Evolutionary conservation across 345 rosid genomes (phyloP).

Genomic region (Orychophragmus violaceus): DNA sequence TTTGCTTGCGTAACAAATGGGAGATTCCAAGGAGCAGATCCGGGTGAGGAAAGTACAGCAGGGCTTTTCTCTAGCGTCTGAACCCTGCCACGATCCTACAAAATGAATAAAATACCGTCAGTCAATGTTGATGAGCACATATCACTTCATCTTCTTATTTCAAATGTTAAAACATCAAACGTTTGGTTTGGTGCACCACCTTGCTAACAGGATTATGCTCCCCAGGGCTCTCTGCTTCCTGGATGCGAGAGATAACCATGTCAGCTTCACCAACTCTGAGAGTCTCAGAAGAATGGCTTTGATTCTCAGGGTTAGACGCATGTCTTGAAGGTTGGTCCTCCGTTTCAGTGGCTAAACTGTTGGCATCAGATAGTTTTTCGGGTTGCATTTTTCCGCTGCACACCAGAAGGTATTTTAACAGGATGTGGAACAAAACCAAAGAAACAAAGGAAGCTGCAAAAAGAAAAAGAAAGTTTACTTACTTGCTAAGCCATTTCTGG

Average conservation of each 20-base stretch:
- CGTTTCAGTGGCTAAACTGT: slow-evolving; percentile 39
- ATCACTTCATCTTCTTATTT: background rate
- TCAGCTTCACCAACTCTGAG: slow-evolving; percentile 42
- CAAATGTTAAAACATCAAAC: slow-evolving; percentile 25
- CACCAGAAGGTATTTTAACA: slow-evolving; percentile 10
- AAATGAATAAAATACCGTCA: background rate
- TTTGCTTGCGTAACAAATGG: slow-evolving; percentile 35
- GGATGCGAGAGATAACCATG: slow-evolving; percentile 34
- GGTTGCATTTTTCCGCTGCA: slow-evolving; percentile 49
- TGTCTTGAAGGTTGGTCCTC: slow-evolving; percentile 42
- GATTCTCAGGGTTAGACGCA: slow-evolving; percentile 37
- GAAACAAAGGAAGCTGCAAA: background rate
- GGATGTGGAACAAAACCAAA: background rate
- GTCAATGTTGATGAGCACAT: background rate
- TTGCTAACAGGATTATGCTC: slow-evolving; percentile 39
- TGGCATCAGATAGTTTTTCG: slow-evolving; percentile 39
- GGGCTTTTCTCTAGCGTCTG: slow-evolving; percentile 47
- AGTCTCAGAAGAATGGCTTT: slow-evolving; percentile 38
- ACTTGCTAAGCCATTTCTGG: slow-evolving; percentile 46
- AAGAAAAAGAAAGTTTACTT: background rate
- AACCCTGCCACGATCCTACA: slow-evolving; percentile 28
- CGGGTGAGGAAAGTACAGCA: slow-evolving; percentile 41
- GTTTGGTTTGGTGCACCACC: slow-evolving; percentile 39
- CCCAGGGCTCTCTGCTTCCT: slow-evolving; percentile 30
- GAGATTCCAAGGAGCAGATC: slow-evolving; percentile 38